These are phyloP conservation scores for Paecilomyces sp. DNA, from an alignment of 2,329 filamentous ascomycete genomes.

Conservation along the genomic window DNA sequence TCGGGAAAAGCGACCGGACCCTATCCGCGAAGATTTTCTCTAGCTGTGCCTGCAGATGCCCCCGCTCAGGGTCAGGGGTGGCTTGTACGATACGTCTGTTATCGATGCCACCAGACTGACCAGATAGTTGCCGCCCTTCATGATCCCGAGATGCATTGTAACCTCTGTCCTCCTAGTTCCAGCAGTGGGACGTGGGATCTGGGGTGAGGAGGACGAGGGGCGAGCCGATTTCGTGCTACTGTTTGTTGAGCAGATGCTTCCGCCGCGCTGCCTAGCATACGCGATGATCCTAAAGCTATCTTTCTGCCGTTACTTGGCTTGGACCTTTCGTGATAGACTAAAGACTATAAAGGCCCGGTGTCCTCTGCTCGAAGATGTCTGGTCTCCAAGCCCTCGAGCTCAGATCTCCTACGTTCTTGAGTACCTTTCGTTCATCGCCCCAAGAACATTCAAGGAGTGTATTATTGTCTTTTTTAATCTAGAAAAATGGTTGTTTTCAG, in stretches of 20 bases:
- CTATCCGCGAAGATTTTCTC: background rate
- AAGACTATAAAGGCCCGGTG: background rate
- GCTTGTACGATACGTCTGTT: background rate
- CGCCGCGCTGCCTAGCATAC: background rate
- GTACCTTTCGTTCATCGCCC: background rate
- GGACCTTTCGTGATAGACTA: background rate
- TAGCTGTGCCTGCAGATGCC: background rate
- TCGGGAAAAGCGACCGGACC: background rate
- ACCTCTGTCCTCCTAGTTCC: background rate
- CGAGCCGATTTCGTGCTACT: background rate
- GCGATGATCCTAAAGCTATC: background rate
- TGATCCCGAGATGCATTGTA: background rate
- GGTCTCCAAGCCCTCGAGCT: background rate
- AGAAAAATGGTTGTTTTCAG: slow-evolving; percentile 28
- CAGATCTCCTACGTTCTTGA: background rate
- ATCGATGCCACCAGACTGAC: background rate
- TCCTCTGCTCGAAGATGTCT: background rate
- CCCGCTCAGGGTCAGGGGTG: background rate
- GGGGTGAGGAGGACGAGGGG: background rate
- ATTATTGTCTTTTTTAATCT: background rate
- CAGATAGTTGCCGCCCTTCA: background rate
- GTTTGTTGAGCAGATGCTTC: background rate
- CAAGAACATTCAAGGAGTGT: background rate
- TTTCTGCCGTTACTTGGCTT: background rate
- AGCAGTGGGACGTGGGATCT: background rate